Conservation (phyloP, 1,139 yeast species). For the Blastobotrys persicus region DNA sequence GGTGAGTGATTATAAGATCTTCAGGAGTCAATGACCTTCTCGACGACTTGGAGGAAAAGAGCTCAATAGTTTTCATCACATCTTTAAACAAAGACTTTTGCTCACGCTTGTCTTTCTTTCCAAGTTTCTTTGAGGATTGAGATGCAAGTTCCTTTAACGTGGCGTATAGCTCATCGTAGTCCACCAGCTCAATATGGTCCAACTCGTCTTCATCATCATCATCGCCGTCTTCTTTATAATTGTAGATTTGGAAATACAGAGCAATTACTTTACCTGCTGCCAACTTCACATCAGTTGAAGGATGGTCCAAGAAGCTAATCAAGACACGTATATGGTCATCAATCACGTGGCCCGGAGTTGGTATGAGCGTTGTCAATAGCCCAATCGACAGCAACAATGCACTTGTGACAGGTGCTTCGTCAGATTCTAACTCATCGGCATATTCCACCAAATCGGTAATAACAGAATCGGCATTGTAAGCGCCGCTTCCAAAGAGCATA, state of each 20-base stretch:
- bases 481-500: conserved; percentile 37
- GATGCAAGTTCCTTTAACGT: conserved; percentile 49
- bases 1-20: conserved; percentile 49
- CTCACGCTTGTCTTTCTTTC: conserved; percentile 62
- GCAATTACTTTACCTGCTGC: conserved; percentile 65
- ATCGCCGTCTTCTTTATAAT: conserved; percentile 35
- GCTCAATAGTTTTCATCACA: conserved; percentile 50
- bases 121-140: conserved; percentile 53
- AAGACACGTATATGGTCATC: conserved; percentile 33
- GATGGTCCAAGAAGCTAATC: conserved; percentile 31
- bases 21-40: conserved; percentile 42
- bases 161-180: conserved; percentile 50
- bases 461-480: conserved; percentile 35
- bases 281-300: conserved; percentile 29
- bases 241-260: conserved; percentile 57
- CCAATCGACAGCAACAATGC: conserved; percentile 38
- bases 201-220: conserved; percentile 38
- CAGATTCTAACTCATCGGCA: conserved; percentile 33
- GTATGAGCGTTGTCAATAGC: conserved; percentile 28
- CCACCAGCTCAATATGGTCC: conserved; percentile 54
- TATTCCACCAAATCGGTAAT: conserved; percentile 30
- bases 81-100: conserved; percentile 64
- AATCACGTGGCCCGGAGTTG: conserved; percentile 29
- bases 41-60: conserved; percentile 43
- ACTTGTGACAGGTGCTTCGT: conserved; percentile 30